Conservation (phyloP, 2,329 filamentous ascomycete species). For the Scytalidium lignicola region DNA sequence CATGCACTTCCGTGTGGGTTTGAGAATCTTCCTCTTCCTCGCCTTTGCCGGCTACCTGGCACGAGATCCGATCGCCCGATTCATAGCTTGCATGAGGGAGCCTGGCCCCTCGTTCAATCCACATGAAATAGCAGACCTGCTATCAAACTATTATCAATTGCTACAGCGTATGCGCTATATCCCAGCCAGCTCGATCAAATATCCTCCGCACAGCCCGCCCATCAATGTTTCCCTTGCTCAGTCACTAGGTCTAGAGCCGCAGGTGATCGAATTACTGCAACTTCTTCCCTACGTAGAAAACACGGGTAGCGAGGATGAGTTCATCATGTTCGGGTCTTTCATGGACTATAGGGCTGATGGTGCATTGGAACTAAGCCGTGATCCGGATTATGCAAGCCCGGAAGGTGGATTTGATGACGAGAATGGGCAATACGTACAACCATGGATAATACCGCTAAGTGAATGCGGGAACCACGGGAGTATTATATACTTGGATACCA, state of each 20-base stretch:
- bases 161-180: constrained; percentile 10
- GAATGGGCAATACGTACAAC: constrained; percentile 15
- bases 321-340: constrained; percentile 9
- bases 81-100: too few relatives aligned
- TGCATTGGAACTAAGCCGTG: constrained; percentile 5
- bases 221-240: constrained; percentile 7
- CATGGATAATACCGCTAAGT: constrained; percentile 14
- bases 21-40: too few relatives aligned
- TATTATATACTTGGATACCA: constrained; percentile 16
- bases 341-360: constrained; percentile 6
- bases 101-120: not conserved
- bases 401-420: constrained; percentile 7
- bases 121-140: constrained; percentile 5
- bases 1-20: too few relatives aligned
- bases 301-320: constrained; percentile 6
- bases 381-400: constrained; percentile 4
- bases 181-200: constrained; percentile 6
- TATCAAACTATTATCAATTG: constrained; percentile 9
- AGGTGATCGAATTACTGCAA: constrained; percentile 8
- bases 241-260: constrained; percentile 5
- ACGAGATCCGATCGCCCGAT: too few relatives aligned
- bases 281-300: constrained; percentile 8
- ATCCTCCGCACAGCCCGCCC: constrained; percentile 8
- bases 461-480: constrained; percentile 16
- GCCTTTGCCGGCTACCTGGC: too few relatives aligned